Evolutionary conservation across 805 yeast species (phyloP), one percentile per base, ranked within the genome.

Genomic region (Pichia exigua): DNA sequence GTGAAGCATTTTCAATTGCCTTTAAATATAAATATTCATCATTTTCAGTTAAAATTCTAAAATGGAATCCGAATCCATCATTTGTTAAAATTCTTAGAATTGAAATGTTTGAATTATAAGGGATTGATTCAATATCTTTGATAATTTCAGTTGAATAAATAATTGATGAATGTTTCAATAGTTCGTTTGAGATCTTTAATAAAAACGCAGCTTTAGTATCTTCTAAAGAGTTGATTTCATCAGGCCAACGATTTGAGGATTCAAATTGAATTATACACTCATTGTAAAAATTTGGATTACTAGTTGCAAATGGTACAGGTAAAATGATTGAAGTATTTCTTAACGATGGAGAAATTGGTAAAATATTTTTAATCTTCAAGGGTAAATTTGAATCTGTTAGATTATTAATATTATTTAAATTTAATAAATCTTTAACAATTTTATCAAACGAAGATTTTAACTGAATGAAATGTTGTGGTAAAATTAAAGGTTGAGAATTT

Each of bases 221-320:
- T 65, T 94, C 98, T 50, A 90, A 70, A 2, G 97, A 90, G 41
- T 75, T 70, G 7, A 89, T 65, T 65, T 94, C 97, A 66, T 87
- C 95, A 2, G 99, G 99, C 99, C 99, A 94, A 65, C 82, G 82
- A n/a, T 79, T 76, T 2, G 96, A 87, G 4, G 87, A 73, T 69
- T 94, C 99, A 66, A 94, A 88, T 67, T 91, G 96, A 39, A 94
- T 65, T 11, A 94, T 75, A 17, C 84, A 82, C 44, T 87, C 91
- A 59, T 85, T 87, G 73, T 88, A 81, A 62, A 85, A 87, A 61
- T 85, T 87, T 5, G 89, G 90, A 58, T 78, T 82, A 2, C 87
- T 75, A 30, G 75, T 73, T 9, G 92, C 89, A 72, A 79, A 85
- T 39, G 96, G 95, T 41, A 81, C 87, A 0, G 98, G 98, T 56